These are phyloP conservation scores for Penicillium lagena DNA, from an alignment of 495 filamentous ascomycete species.

Conservation along the genomic window DNA sequence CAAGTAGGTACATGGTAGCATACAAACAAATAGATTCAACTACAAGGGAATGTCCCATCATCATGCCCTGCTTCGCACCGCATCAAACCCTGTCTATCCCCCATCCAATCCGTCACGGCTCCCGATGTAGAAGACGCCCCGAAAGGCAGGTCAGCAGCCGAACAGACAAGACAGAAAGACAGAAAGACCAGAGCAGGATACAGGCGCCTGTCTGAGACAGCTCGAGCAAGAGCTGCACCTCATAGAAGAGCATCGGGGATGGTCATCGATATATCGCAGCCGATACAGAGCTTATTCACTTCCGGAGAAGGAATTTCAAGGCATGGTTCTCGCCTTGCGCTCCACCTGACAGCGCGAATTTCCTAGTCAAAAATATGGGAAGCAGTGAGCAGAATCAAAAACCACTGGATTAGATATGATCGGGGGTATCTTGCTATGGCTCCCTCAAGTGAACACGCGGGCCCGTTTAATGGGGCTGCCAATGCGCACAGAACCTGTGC, in stretches of 20 bases:
- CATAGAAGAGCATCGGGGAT: conserved; percentile 1
- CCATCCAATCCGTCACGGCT: conserved; percentile 4
- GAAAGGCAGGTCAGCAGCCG: conserved; percentile 17
- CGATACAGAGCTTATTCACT: conserved; percentile 53
- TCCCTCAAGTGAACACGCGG: conserved; percentile 32
- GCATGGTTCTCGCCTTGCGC: conserved; percentile 50
- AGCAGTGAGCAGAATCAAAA: conserved; percentile 1
- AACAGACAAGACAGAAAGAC: conserved; percentile 2
- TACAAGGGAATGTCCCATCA: conserved; percentile 17
- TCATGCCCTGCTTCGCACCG: conserved; percentile 5
- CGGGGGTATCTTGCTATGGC: conserved; percentile 24
- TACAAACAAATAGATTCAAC: neutral
- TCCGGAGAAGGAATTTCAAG: conserved; percentile 41
- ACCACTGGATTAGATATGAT: conserved; percentile 7
- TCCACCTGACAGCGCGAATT: conserved; percentile 51
- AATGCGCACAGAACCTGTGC: conserved; percentile 23
- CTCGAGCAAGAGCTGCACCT: conserved; percentile 1
- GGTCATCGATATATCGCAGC: conserved; percentile 47
- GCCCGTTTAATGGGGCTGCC: conserved; percentile 36
- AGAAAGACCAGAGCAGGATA: conserved; percentile 6
- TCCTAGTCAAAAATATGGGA: conserved; percentile 4
- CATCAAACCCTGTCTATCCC: conserved; percentile 4
- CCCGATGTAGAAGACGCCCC: conserved; percentile 16
- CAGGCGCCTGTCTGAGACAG: conserved; percentile 4
- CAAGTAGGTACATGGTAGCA: too few species aligned